phyloP scores from a whole-genome alignment of 805 yeast species.

The Limtongia smithiae region DNA sequence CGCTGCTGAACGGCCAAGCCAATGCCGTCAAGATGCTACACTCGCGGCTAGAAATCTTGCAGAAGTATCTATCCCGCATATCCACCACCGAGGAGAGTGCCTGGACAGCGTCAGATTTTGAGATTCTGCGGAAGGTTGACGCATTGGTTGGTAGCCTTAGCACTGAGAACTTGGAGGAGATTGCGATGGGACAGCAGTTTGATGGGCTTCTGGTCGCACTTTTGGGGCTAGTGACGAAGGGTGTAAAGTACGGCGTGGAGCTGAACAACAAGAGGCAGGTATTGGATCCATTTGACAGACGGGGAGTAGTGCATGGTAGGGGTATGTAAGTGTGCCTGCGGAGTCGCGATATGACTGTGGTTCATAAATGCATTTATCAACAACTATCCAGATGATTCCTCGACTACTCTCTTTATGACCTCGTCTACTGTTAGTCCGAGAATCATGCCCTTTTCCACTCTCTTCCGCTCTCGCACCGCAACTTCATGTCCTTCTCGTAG shows the following conservation, averaged over 20 bases:
- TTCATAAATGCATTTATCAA: too few species aligned
- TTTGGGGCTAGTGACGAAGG: constrained; percentile 32
- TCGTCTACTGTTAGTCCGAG: too few species aligned
- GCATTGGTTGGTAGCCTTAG: constrained; percentile 24
- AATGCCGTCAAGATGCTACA: constrained; percentile 32
- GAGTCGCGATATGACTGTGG: too few species aligned
- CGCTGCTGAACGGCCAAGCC: constrained; percentile 28
- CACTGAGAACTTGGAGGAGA: constrained; percentile 13
- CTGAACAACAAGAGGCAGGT: constrained; percentile 24
- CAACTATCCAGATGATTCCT: too few species aligned
- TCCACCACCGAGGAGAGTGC: constrained; percentile 13
- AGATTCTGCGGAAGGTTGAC: constrained; percentile 29
- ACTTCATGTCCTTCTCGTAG: constrained; percentile 32
- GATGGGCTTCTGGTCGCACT: constrained; percentile 31
- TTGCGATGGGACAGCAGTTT: constrained; percentile 28
- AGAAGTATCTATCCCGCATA: constrained; percentile 28
- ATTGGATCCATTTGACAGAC: background rate
- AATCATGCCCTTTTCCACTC: constrained; percentile 1
- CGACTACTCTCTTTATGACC: too few species aligned
- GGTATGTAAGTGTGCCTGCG: too few species aligned
- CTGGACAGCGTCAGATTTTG: constrained; percentile 22
- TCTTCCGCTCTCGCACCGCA: constrained; percentile 13
- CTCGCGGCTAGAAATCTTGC: constrained; percentile 26
- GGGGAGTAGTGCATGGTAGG: too few species aligned
- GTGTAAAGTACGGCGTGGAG: constrained; percentile 25